Conservation (phyloP, 2,329 filamentous ascomycete genomes). For the Botrytis tulipae region DNA sequence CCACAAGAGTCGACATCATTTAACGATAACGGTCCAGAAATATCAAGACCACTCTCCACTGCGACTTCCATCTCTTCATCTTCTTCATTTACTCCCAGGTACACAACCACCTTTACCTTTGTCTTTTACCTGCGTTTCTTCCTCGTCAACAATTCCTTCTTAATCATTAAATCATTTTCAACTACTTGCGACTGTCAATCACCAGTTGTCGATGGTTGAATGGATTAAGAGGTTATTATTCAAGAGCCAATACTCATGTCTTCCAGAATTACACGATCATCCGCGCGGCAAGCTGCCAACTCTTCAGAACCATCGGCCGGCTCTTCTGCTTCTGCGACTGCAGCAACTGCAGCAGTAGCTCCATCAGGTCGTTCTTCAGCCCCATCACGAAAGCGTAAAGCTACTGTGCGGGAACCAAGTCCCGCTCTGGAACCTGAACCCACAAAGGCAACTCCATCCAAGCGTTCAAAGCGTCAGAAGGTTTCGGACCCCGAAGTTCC, state of each 20-base stretch:
- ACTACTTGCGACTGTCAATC: constrained; percentile 24
- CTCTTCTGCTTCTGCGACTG: constrained; percentile 44
- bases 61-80: constrained; percentile 24
- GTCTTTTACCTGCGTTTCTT: constrained; percentile 18
- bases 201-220: constrained; percentile 27
- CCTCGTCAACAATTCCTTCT: constrained; percentile 17
- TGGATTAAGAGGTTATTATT: constrained; percentile 21
- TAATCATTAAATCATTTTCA: constrained; percentile 20
- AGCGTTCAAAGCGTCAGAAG: constrained; percentile 71
- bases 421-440: constrained; percentile 43
- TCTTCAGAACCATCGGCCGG: constrained; percentile 38
- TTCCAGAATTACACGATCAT: constrained; percentile 92
- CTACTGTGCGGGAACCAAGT: constrained; percentile 52
- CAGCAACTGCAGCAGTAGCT: constrained; percentile 39
- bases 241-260: constrained; percentile 70
- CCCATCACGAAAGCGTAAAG: constrained; percentile 74
- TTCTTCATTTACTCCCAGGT: constrained; percentile 26
- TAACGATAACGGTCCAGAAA: constrained; percentile 22
- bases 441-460: constrained; percentile 45
- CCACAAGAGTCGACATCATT: constrained; percentile 23
- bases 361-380: constrained; percentile 47
- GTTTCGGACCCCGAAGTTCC: constrained; percentile 50
- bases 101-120: constrained; percentile 26
- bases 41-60: constrained; percentile 21
- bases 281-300: constrained; percentile 81